These are phyloP conservation scores for Sphenostylis stenocarpa DNA, from an alignment of 306 rosid genomes.

Conservation along the genomic window DNA sequence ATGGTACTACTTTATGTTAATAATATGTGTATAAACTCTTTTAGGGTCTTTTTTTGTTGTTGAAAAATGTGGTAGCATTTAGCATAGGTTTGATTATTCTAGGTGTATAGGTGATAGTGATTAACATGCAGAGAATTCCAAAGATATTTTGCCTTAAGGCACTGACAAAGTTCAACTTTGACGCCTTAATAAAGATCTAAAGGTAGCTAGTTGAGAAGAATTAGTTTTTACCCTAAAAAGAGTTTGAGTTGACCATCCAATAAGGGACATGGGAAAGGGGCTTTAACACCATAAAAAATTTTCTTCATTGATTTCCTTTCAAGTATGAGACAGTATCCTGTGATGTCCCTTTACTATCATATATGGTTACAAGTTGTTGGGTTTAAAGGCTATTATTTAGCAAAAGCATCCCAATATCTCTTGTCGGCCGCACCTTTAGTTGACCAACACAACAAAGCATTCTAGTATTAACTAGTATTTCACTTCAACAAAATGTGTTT, in stretches of 20 bases:
- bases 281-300: neutral
- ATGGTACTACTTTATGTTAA: too few relatives aligned
- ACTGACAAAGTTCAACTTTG: slow-evolving; percentile 28
- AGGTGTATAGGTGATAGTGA: neutral
- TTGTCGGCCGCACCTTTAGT: slow-evolving; percentile 47
- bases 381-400: slow-evolving; percentile 36
- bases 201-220: neutral
- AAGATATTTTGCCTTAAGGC: neutral
- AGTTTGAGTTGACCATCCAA: slow-evolving; percentile 27
- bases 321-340: slow-evolving; percentile 22
- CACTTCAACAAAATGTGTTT: slow-evolving; percentile 2
- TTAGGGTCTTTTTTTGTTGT: neutral
- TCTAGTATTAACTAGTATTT: neutral
- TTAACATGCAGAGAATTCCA: neutral
- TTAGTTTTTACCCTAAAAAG: slow-evolving; percentile 20
- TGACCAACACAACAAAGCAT: slow-evolving; percentile 35
- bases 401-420: slow-evolving; percentile 35
- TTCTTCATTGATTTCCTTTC: slow-evolving; percentile 17
- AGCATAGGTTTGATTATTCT: neutral
- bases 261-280: neutral
- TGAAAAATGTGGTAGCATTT: neutral
- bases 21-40: too few relatives aligned
- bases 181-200: neutral
- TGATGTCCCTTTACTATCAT: slow-evolving; percentile 26
- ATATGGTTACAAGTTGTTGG: slow-evolving; percentile 11